Base-by-base conservation (phyloP, 805 yeast genomes). In the Yarrowia phangngaensis region DNA sequence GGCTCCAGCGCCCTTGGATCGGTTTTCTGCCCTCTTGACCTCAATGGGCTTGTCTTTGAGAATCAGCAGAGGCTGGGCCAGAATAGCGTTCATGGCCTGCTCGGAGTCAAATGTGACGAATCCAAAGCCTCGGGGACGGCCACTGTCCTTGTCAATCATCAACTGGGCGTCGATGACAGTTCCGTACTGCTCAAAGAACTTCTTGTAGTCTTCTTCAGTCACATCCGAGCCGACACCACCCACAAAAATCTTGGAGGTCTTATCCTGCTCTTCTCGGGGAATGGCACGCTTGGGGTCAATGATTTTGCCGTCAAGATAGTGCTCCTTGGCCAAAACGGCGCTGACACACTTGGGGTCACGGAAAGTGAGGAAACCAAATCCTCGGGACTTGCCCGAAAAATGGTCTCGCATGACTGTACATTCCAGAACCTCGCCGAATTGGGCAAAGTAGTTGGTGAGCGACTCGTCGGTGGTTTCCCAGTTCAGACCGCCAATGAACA, bases 251-350 rank as follows among this genome's bases (percentile, higher is more conserved):
- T 90, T 90, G 58, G 97, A 95, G 13, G 95, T 87, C 64, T 84
- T 85, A 63, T 89, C 96, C 67, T 90, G 98, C 65, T 90, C 97
- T 63, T 90, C 97, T 64, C 86, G 83, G 26, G 97, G 97, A 60
- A 90, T 90, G 19, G 98, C 97, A 60, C 97, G 78, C 65, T 90
- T 90, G 29, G 98, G 97, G 64, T 90, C 98, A 63, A 90, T 92
- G 53, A 90, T 83, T 66, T 90, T 90, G 55, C 97, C 97, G 62
- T 90, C 98, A 45, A 90, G 70, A 49, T 86, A 78, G 64, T 90
- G 98, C 61, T 84, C 92, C 53, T 84, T 79, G 56, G 79, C 79
- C 57, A 90, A 75, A 49, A 90, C 97, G 56, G 78, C 84, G 61
- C 85, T 90, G 27, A 90, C 97, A 31, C 92, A 78, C 20, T 71